phyloP scores from a whole-genome alignment of 768 basidiomycete species.

The Nevesoporus exiguus region DNA sequence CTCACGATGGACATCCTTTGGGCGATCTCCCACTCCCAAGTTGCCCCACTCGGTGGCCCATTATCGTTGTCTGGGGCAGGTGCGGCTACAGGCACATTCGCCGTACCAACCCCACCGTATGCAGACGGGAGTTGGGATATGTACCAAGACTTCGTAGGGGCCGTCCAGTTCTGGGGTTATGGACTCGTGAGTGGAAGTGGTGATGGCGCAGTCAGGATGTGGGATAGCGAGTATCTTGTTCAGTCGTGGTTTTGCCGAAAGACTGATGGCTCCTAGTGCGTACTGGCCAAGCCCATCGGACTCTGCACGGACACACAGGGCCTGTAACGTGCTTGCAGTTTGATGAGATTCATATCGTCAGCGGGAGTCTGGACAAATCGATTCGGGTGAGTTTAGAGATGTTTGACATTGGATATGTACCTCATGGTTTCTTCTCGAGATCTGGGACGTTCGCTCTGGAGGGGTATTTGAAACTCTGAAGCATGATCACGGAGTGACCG shows the following conservation, averaged over 20 bases:
- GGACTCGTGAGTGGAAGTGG: slow-evolving; percentile 96
- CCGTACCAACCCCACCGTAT: slow-evolving; percentile 81
- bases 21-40: slow-evolving; percentile 91
- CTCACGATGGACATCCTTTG: slow-evolving; percentile 99
- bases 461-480: slow-evolving; percentile 83
- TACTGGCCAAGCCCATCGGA: slow-evolving; percentile 94
- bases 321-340: slow-evolving; percentile 95
- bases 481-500: slow-evolving; percentile 88
- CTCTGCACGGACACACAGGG: slow-evolving; percentile 86
- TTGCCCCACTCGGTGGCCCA: slow-evolving; percentile 37
- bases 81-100: slow-evolving; percentile 62
- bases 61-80: slow-evolving; percentile 51
- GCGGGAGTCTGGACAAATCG: slow-evolving; percentile 91
- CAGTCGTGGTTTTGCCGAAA: background rate
- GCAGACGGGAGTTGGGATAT: slow-evolving; percentile 91
- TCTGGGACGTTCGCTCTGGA: slow-evolving; percentile 96
- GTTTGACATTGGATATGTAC: background rate
- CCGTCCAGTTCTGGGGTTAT: slow-evolving; percentile 98
- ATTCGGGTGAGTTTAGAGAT: slow-evolving; percentile 58
- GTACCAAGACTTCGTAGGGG: slow-evolving; percentile 97
- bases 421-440: slow-evolving; percentile 42
- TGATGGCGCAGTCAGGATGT: slow-evolving; percentile 97
- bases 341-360: slow-evolving; percentile 91
- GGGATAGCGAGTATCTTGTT: slow-evolving; percentile 77
- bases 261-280: slow-evolving; percentile 61